phyloP scores from a whole-genome alignment of 805 yeast genomes.

The Candida coleopterorum region DNA sequence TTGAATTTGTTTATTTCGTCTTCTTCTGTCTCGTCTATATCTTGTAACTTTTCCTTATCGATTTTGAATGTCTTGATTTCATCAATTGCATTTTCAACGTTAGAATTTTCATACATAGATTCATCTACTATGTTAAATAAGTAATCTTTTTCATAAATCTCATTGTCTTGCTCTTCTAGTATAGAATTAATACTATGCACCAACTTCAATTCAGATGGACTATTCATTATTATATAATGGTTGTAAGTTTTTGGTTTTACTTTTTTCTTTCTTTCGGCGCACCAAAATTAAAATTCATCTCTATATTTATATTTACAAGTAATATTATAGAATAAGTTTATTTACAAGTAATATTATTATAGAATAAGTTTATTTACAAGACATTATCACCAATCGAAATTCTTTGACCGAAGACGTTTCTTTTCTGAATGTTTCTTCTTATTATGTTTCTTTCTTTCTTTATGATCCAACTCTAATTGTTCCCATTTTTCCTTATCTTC shows the following conservation, averaged over 20 bases:
- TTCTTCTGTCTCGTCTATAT: slow-evolving; percentile 5
- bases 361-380: too few relatives aligned
- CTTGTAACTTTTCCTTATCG: not conserved
- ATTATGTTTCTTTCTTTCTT: slow-evolving; percentile 27
- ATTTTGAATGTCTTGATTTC: slow-evolving; percentile 3
- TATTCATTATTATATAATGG: not conserved
- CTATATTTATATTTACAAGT: not conserved
- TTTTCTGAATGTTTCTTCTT: slow-evolving; percentile 37
- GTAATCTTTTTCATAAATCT: not conserved
- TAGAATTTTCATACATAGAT: not conserved
- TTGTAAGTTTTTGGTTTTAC: not conserved
- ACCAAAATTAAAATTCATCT: not conserved
- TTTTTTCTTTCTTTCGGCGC: not conserved
- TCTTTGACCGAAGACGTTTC: slow-evolving; percentile 31
- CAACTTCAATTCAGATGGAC: too few relatives aligned
- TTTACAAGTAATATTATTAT: too few relatives aligned
- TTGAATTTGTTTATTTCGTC: slow-evolving; percentile 19
- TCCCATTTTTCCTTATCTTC: slow-evolving; percentile 52
- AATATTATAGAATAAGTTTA: not conserved
- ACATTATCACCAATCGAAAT: slow-evolving; percentile 29
- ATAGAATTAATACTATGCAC: not conserved
- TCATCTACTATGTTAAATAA: not conserved
- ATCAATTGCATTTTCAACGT: slow-evolving; percentile 2
- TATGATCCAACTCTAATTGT: slow-evolving; percentile 24
- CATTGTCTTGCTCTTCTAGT: not conserved